Base-by-base conservation (phyloP, 2,329 filamentous ascomycete genomes). In the Onygenales sp. region DNA sequence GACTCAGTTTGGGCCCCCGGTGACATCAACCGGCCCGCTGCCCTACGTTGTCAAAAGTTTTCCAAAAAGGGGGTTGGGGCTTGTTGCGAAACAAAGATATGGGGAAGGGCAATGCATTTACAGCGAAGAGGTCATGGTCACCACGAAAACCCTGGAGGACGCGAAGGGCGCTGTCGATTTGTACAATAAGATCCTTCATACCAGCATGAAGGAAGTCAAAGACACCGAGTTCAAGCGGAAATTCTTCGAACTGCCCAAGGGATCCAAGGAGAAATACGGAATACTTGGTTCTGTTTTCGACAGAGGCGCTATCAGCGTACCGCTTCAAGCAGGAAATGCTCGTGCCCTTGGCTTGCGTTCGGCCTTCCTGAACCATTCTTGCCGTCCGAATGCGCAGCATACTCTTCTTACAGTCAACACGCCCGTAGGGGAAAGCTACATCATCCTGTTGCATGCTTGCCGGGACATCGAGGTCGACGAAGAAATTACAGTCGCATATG, bases 401-500 rank as follows among this genome's bases (percentile, higher is more conserved):
- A 55, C 52, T 7, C 27, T 63, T 10, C 36, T 32, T 14, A 36
- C 42, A 8, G 35, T 27, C 11, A 9, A 44, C 48, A 38, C 14
- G 53, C 8, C 31, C 43, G 31, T 51, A 43, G 13, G 33, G 27
- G 21, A 36, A 14, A 21, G 14, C 11, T 13, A 50, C 38, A 31
- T 54, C 5, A 51, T 59, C 1, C 44, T 55, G 0, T 50, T 64
- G 2, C 59, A 58, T 32, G 59, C 61, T 8, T 55, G 48, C 36
- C 53, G 14, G 11, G 47, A 57, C 9, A 64, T 69, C 43, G 31
- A 39, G 7, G 41, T 41, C 5, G 64, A 63, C 1, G 58, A 61
- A 17, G 64, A 69, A 45, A 59, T 68, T 41, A 63, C 59, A 2
- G 52, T 63, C 39, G 38, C 59, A 1, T 66, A 66, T 49, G 47